Conservation (phyloP, 148 eudicot genomes). For the Fagopyrum esculentum region DNA sequence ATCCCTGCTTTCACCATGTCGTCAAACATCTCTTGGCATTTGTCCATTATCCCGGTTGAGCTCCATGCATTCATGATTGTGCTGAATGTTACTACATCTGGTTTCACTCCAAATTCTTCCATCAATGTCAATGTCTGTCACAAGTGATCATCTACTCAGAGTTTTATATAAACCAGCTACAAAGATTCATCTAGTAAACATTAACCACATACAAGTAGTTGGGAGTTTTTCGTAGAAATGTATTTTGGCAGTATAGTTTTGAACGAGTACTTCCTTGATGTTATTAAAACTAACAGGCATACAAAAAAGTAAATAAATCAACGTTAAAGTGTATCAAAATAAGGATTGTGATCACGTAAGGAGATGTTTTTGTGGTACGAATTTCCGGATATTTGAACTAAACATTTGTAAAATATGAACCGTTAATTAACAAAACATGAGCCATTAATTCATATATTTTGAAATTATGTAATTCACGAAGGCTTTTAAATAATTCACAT, state of each 20-base stretch:
- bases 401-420: too few relatives aligned
- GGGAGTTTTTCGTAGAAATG: not conserved
- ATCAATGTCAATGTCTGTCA: slow-evolving; percentile 64
- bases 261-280: not conserved
- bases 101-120: slow-evolving; percentile 82
- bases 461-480: too few relatives aligned
- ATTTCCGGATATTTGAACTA: too few relatives aligned
- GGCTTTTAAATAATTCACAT: too few relatives aligned
- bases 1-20: slow-evolving; percentile 73
- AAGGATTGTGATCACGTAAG: too few relatives aligned
- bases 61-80: slow-evolving; percentile 98
- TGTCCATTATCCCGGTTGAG: slow-evolving; percentile 76
- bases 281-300: not conserved
- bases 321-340: too few relatives aligned
- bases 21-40: slow-evolving; percentile 67
- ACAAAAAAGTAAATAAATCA: too few relatives aligned
- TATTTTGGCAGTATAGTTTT: too few relatives aligned
- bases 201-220: not conserved
- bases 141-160: not conserved
- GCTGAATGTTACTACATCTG: slow-evolving; percentile 93
- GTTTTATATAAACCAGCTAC: not conserved
- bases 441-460: too few relatives aligned
- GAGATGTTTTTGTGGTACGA: too few relatives aligned
- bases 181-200: too few relatives aligned
- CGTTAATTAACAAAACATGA: too few relatives aligned